Percentiles rank a stretch among this genome's conserved stretches.
phyloP scores from a whole-genome alignment of 169 alveolate genomes.

The Cytauxzoon felis region DNA sequence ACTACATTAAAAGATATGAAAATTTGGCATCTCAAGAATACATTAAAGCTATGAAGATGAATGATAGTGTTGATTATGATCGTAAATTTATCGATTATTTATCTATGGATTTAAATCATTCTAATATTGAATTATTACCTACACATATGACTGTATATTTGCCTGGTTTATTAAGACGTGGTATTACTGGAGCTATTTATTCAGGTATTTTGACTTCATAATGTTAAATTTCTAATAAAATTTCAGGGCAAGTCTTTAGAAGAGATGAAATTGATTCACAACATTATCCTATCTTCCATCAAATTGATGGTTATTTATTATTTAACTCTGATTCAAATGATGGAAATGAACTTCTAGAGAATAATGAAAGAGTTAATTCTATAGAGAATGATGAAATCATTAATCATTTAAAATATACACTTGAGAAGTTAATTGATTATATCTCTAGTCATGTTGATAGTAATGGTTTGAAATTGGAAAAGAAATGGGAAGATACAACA shows the following conservation, averaged over 20 bases:
- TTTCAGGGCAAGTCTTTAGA: conserved; percentile 84
- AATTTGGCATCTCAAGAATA: background rate
- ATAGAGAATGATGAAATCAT: conserved; percentile 1
- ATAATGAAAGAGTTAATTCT: background rate
- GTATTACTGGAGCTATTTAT: conserved; percentile 77
- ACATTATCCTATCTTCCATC: conserved; percentile 92
- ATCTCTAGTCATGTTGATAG: background rate
- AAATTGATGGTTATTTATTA: conserved; percentile 80
- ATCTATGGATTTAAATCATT: conserved; percentile 21
- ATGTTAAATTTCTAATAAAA: background rate
- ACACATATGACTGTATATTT: conserved; percentile 89
- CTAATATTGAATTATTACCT: conserved; percentile 68
- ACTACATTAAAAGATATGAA: conserved; percentile 48
- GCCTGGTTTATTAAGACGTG: conserved; percentile 73
- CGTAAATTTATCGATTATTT: conserved; percentile 33
- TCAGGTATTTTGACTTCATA: conserved; percentile 61
- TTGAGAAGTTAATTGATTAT: conserved; percentile 75
- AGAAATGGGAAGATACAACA: conserved; percentile 83
- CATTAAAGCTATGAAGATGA: background rate
- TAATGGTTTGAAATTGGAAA: conserved; percentile 51
- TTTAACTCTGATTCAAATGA: conserved; percentile 30
- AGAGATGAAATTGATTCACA: conserved; percentile 88
- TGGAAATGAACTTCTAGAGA: conserved; percentile 36
- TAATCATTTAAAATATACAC: conserved; percentile 63
- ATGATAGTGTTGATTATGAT: conserved; percentile 46